Evolutionary conservation across 495 filamentous ascomycete genomes (phyloP).

Genomic region (Glutinoglossum americanum): DNA sequence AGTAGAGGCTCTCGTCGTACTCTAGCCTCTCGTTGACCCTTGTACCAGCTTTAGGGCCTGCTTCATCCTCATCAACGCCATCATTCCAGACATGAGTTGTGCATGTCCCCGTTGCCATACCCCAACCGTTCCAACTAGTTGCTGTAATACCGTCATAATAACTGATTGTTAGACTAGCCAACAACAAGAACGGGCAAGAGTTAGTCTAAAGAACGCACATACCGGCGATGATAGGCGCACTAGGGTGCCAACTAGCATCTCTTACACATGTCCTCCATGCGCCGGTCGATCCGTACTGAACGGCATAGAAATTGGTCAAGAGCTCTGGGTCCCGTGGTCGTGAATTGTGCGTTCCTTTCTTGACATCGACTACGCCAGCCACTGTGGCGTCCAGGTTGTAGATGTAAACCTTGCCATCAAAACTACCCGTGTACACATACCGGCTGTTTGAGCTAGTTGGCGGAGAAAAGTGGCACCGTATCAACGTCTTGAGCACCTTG

Average conservation of each 20-base stretch:
- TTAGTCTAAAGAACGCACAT: constrained; percentile 13
- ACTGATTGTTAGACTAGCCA: not conserved
- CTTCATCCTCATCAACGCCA: constrained; percentile 39
- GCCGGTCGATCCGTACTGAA: constrained; percentile 13
- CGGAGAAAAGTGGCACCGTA: constrained; percentile 90
- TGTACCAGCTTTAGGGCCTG: constrained; percentile 33
- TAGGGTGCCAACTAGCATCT: constrained; percentile 91
- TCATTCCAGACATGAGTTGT: constrained; percentile 61
- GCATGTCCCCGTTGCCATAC: constrained; percentile 45
- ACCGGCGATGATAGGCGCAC: constrained; percentile 75
- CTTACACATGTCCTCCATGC: constrained; percentile 65
- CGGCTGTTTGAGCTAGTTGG: constrained; percentile 69
- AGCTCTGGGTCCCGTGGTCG: constrained; percentile 26
- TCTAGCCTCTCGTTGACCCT: constrained; percentile 30
- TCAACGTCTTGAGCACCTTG: constrained; percentile 66
- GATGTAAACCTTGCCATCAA: constrained; percentile 72
- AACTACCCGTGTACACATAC: constrained; percentile 81
- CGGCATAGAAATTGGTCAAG: not conserved
- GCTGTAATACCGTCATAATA: constrained; percentile 35
- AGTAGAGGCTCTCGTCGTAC: constrained; percentile 14
- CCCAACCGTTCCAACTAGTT: constrained; percentile 61
- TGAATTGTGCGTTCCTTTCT: constrained; percentile 35
- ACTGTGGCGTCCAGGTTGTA: constrained; percentile 88
- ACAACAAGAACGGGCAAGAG: not conserved
- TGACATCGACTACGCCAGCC: constrained; percentile 62